Base-by-base conservation (phyloP, 1,284 basidiomycete genomes). In the Pascua guehoae region DNA sequence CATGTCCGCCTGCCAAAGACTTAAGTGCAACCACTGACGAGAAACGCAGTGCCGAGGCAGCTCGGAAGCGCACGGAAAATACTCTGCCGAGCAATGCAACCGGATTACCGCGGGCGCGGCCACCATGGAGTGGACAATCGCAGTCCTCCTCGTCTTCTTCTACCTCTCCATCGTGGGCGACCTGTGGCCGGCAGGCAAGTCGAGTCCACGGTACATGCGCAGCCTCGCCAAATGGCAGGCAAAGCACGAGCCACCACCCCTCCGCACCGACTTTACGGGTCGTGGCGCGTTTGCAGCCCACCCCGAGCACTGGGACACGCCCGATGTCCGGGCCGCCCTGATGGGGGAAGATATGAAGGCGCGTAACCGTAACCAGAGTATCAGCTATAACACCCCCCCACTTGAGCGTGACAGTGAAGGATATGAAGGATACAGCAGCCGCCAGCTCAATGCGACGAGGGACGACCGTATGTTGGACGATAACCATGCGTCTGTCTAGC, bases 101-200 rank as follows among this genome's bases (percentile, higher is more conserved):
- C 54, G 61, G 1, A 65, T 81, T 55, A 76, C 78, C 12, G 76
- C 74, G 0, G 78, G 71, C 0, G 78, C 79, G 0, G 81, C 78
- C 0, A 74, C 76, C 0, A 67, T 79, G 50, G 78, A 80, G 65
- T 79, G 79, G 77, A 63, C 74, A n/a, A 70, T 76, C 36, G 65
- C 76, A 2, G 79, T 80, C 67, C 61, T 79, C 51, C 65, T 79
- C 14, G 60, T 69, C 47, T 76, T 80, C 61, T 76, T 73, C 70
- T 74, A 72, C 60, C 51, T 71, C 41, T 71, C 72, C 9, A 66
- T 77, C 14, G 66, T 60, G 18, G 67, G 68, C 47, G 68, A 74
- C 59, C 68, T 73, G 36, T 67, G 74, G 71, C 69, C 69, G 10
- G 67, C 69, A 41, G 71, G 67, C 42, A 79, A 80, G 64, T 73